These are phyloP conservation scores for Ceratocystis lukuohia DNA, from an alignment of 2,329 filamentous ascomycete species.

Conservation along the genomic window DNA sequence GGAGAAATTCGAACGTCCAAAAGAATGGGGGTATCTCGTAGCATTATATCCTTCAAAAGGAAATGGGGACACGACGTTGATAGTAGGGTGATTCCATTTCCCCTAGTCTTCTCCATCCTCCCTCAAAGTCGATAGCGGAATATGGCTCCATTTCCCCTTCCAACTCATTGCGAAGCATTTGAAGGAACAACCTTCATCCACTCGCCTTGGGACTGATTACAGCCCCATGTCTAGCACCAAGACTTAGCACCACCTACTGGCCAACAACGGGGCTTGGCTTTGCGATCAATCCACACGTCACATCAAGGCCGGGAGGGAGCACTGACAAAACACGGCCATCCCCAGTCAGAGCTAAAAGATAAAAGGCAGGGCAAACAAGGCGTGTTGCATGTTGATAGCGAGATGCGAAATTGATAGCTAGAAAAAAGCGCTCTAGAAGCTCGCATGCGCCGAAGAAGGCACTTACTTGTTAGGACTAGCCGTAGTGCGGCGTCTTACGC, in stretches of 20 bases:
- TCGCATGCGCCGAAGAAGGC: not conserved
- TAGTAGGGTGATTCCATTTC: not conserved
- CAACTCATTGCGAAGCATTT: not conserved
- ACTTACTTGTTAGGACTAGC: no score
- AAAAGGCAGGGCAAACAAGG: not conserved
- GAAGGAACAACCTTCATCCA: slow-evolving; percentile 5
- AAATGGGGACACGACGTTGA: not conserved
- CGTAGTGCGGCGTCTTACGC: not conserved
- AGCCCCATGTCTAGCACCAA: slow-evolving; percentile 3
- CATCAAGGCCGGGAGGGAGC: not conserved
- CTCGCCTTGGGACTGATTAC: not conserved
- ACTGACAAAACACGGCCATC: not conserved
- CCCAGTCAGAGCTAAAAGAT: not conserved
- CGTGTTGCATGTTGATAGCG: not conserved
- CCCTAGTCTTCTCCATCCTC: not conserved
- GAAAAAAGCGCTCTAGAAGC: not conserved
- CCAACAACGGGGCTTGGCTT: not conserved
- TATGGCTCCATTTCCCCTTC: not conserved
- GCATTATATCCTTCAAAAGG: not conserved
- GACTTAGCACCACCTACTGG: not conserved
- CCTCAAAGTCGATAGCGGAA: not conserved
- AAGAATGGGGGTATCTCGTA: not conserved
- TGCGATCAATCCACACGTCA: not conserved
- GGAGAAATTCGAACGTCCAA: not conserved
- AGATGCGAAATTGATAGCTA: not conserved